Base-by-base conservation (phyloP, 2,329 filamentous ascomycete genomes). In the Colletotrichum godetiae region DNA sequence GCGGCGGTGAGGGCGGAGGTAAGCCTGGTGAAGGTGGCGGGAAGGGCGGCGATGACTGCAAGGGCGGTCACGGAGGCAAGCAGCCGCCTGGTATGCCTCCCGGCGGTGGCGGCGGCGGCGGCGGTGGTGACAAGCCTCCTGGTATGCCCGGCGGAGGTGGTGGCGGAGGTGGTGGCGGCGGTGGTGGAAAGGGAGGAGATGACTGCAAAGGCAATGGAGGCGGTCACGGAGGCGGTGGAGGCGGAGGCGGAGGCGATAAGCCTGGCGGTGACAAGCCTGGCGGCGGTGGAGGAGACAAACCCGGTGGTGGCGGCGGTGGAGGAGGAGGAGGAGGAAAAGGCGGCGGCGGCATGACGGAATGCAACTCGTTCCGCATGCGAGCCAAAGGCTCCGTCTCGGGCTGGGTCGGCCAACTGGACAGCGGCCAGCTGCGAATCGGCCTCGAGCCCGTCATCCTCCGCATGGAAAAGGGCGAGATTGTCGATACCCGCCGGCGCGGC, bases 381-480 rank as follows among this genome's bases (percentile, higher is more conserved):
- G 86, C 88, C 46, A 83, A 83, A 49, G 88, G 88, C 22, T 84
- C 82, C 69, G 80, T 83, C 22, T 83, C 85, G 35, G 89, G 90
- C n/a, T 79, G 83, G 4, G 82, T 93, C 55, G 91, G 89, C 12
- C 88, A 93, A 78, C 84, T 93, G 49, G 77, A 74, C 65, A 89
- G 92, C 79, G 92, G 92, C 10, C 91, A 93, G 82, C 85, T 92
- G 57, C 88, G 88, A 49, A 87, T 88, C 55, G 82, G 82, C 27
- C 79, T 89, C 13, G 75, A 81, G 5, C 78, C 85, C 59, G 86
- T 85, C 15, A 83, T 86, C 10, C 86, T 92, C 76, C 84, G 33
- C 10, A 52, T 74, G 68, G 62, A 86, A 74, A 83, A 84, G 19
- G 85, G 85, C 64, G 87, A 88, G 27, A 86, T 93, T 73, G 88